Evolutionary conservation across 2,329 filamentous ascomycete genomes (phyloP).

Genomic region (Polytolypa hystricis): DNA sequence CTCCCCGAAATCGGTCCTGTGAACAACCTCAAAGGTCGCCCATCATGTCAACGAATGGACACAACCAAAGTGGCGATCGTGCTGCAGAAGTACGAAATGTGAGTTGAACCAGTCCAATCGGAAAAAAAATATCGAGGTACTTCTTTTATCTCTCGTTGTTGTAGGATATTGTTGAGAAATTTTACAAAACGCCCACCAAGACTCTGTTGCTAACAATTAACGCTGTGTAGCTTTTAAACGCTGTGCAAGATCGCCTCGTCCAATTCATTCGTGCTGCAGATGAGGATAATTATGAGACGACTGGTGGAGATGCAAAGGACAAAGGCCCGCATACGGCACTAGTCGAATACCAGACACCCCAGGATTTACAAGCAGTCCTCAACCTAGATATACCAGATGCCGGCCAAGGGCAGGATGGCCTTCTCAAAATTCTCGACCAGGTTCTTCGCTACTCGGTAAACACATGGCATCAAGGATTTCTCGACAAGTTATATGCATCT

Average conservation of each 20-base stretch:
- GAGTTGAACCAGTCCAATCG: slow-evolving; percentile 19
- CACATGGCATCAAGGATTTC: slow-evolving; percentile 95
- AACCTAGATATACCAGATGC: slow-evolving; percentile 41
- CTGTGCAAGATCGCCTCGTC: slow-evolving; percentile 34
- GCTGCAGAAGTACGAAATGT: slow-evolving; percentile 33
- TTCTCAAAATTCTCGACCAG: slow-evolving; percentile 58
- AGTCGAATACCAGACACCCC: slow-evolving; percentile 51
- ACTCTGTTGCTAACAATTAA: background rate
- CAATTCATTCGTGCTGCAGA: slow-evolving; percentile 36
- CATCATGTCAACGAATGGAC: too few relatives aligned
- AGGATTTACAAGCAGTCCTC: slow-evolving; percentile 46
- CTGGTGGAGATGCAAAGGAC: slow-evolving; percentile 52
- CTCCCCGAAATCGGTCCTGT: too few relatives aligned
- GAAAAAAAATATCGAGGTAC: too few relatives aligned
- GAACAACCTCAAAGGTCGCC: too few relatives aligned
- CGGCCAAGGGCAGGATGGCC: slow-evolving; percentile 57
- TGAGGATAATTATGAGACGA: slow-evolving; percentile 17
- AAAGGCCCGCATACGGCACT: slow-evolving; percentile 50
- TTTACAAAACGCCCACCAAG: background rate
- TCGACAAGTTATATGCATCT: slow-evolving; percentile 89
- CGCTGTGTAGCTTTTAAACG: slow-evolving; percentile 23
- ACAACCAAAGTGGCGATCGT: slow-evolving; percentile 15
- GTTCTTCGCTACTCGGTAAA: slow-evolving; percentile 83
- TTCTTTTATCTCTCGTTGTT: too few relatives aligned
- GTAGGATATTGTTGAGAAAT: too few relatives aligned